Base-by-base conservation (phyloP, 2,329 filamentous ascomycete species). In the Aspergillus hiratsukae region DNA sequence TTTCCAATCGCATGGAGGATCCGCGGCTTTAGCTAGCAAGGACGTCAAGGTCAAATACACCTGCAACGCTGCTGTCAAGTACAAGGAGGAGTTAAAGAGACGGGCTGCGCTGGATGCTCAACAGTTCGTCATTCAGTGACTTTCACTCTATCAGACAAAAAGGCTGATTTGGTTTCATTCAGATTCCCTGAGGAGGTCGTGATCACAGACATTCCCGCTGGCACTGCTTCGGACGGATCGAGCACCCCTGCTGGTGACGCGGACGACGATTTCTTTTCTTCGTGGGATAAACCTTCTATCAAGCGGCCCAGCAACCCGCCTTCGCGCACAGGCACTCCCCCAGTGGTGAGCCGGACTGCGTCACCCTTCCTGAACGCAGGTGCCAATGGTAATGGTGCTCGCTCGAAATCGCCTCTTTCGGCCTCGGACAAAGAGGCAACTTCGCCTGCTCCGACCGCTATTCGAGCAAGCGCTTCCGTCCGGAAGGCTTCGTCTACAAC, bases 1-100 rank as follows among this genome's bases (percentile, higher is more conserved):
- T 81, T 99, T 97, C 81, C 92, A 97, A 77, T 88, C 91, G 66
- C 94, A 99, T 72, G 94, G 94, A 61, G 94, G 94, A 59, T 92
- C 90, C 43, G 92, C 93, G 51, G 93, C 93, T 54, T 84, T 99
- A 59, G 91, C 91, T 65, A 97, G 91, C 84, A 97, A 97, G 76
- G 94, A 99, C 71, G 83, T 88, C 49, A 97, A 97, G 80, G 91
- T 90, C 55, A 99, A 99, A 80, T 99, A 99, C 76, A 91, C 90
- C 53, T 97, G 90, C 62, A 89, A 85, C 69, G 89, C 89, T n/a
- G 94, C 94, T 23, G 89, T 86, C 65, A 97, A 97, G 77, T 99
- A 99, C 78, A 99, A 99, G 81, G 93, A 97, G 55, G 93, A 97
- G 75, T 81, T 99, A 57, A 93, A 93, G 79, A 85, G 87, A 74